Base-by-base conservation (phyloP, 441 rosid species). In the Corymbia calophylla region DNA sequence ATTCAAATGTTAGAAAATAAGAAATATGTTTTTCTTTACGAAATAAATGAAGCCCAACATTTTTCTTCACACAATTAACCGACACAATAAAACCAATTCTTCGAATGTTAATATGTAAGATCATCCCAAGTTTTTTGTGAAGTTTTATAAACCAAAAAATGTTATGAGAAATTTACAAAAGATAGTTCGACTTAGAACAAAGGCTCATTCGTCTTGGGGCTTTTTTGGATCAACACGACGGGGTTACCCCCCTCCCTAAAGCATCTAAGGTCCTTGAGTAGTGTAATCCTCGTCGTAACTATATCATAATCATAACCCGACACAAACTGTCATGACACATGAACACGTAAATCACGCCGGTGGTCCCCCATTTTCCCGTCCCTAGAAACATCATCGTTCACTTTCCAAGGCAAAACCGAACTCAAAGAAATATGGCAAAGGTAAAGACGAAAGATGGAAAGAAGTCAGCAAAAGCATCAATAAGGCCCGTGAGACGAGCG, bases 11-110 rank as follows among this genome's bases (percentile, higher is more conserved):
- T 13, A 5, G 9, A 55, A 56, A 23, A 21, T 4, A 1, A 56
- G 1, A 56, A 56, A 56, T 9, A 56, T 56, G 0, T 0, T 56
- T 23, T 56, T 58, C 5, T 39, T 39, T 39, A 58, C 29, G 0
- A 23, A 56, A 56, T 6, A 56, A 56, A 56, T 1, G 3, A 1
- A 8, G 44, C 51, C 10, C 11, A 48, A 48, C 51, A 48, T 11
- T 48, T 48, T 48, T 29, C 0, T 14, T 8, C 5, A 15, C 9
- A 2, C 19, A 0, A n/a, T 66, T 17, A 32, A 15, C 44, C 19
- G 8, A 31, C 0, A 23, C 77, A 1, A 16, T 19, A 13, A 62
- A 29, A 62, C 35, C 35, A 62, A 1, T 29, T 7, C 25, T 62
- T 62, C 70, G 8, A 29, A 62, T 4, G 9, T 62, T 6, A 29